Base-by-base conservation (phyloP, 176 grass and related monocot species). In the Saccharum spontaneum region DNA sequence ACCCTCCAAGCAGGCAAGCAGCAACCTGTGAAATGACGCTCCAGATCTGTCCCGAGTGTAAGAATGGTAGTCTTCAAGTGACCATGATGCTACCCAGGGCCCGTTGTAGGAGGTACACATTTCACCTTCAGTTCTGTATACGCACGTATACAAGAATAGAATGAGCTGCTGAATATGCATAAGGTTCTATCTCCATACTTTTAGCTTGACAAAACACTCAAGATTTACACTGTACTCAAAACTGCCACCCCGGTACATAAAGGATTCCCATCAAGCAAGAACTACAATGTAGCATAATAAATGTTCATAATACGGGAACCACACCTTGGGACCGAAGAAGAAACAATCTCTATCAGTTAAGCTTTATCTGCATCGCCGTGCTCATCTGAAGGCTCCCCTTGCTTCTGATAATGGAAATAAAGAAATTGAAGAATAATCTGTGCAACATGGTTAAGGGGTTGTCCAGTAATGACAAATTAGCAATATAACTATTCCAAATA, bases 351-450 rank as follows among this genome's bases (percentile, higher is more conserved):
- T 43, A 13, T 70, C 7, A 62, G n/a, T 74, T 77, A 87, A 59
- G 38, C 85, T 88, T 87, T 87, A 75, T 90, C 84, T 26, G 57
- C 38, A 64, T 67, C 62, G 9, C 80, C 69, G 8, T 74, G 30
- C 13, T 87, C 83, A 76, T 78, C 82, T 1, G 49, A 39, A 63
- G 34, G 40, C 12, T 55, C 17, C 23, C 63, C 80, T 54, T 11
- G 76, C 49, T 88, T 85, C 43, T 23, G 78, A 54, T 72, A 80
- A 82, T 90, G 34, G 57, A 88, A 94, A 85, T 94, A 94, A 77
- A 92, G 52, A 57, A 88, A 90, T 69, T 92, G 92, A 79, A 90
- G 59, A 75, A 92, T 84, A 76, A 92, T 92, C 92, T 89, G 30
- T 57, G 20, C 7, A 76, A 68, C 18, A 85, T 76, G 44, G 76